Base-by-base conservation (phyloP, 495 filamentous ascomycete species). In the Symbiotaphrina buchneri region DNA sequence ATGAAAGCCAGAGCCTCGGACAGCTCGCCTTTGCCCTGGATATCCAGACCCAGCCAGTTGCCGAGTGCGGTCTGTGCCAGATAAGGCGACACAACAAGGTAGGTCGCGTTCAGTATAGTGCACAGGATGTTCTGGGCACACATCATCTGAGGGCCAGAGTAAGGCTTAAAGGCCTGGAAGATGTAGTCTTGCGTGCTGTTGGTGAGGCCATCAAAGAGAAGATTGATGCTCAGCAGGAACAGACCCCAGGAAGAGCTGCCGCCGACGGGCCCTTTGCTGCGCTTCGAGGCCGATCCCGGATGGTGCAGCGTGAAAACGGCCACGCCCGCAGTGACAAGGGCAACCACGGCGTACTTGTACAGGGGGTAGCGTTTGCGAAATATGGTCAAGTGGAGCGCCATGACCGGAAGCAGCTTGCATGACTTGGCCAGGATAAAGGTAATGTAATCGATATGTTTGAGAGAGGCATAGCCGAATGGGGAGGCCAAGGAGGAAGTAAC, bases 111-210 rank as follows among this genome's bases (percentile, higher is more conserved):
- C 30, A 94, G 49, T 19, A 62, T 37, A 0, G 80, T 84, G 24
- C 63, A 71, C 40, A 95, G 68, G 20, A 91, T 49, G 43, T 94
- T 95, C 44, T 92, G 79, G n/a, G 85, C 90, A 36, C 81, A 81
- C 87, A 97, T 97, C 87, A 97, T 95, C 65, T 95, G 90, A 31
- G 85, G 82, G 2, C 90, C 90, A 10, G 67, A 61, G 51, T 83
- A 91, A 13, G 68, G 62, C 39, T 66, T 68, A 51, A 76, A 83
- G 6, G 68, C 65, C 31, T 47, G 48, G 51, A 94, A 94, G 52
- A 97, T 80, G 49, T 93, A 73, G 50, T 97, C 87, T 59, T 97
- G 87, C 18, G 83, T 93, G 30, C 71, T 79, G 48, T 97, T 97
- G 26, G 85, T 95, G 35, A 97, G 61, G 32, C 87, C 87, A 51